A percentile compares a stretch with the other conserved stretches of the same genome.
Evolutionary conservation across 2,329 filamentous ascomycete genomes (phyloP).

Genomic region (Pseudogymnoascus sp.): DNA sequence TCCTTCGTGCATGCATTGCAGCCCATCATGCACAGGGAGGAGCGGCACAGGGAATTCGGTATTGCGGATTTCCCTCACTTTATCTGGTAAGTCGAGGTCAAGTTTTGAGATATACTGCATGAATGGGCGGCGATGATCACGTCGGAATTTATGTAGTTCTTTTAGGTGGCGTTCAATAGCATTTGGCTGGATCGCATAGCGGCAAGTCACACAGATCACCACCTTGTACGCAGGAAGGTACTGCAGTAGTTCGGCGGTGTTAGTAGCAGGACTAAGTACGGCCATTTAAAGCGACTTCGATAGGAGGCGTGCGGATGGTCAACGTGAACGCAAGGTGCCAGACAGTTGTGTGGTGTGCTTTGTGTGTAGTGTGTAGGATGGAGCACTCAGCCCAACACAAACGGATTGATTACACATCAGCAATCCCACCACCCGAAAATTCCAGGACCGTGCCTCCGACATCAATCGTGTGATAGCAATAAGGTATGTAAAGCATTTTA

Average conservation of each 20-base stretch:
- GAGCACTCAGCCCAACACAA: neutral
- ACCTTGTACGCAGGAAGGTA: constrained; percentile 21
- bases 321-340: neutral
- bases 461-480: neutral
- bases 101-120: constrained; percentile 19
- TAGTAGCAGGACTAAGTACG: neutral
- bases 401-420: neutral
- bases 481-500: neutral
- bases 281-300: neutral
- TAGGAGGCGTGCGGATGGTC: neutral
- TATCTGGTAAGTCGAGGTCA: constrained; percentile 18
- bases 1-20: constrained; percentile 19
- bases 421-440: neutral
- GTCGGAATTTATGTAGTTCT: constrained; percentile 21
- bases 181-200: constrained; percentile 23
- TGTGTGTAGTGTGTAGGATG: neutral
- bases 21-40: constrained; percentile 24
- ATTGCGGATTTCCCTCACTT: constrained; percentile 18
- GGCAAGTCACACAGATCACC: constrained; percentile 21
- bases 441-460: neutral
- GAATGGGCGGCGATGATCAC: constrained; percentile 16
- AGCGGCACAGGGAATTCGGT: constrained; percentile 25
- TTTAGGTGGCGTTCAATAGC: constrained; percentile 22
- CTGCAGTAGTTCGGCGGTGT: constrained; percentile 15
- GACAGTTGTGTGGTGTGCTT: neutral